Evolutionary conservation across 23 red algal genomes (phyloP).

Genomic region (Gracilaria vermiculophylla): DNA sequence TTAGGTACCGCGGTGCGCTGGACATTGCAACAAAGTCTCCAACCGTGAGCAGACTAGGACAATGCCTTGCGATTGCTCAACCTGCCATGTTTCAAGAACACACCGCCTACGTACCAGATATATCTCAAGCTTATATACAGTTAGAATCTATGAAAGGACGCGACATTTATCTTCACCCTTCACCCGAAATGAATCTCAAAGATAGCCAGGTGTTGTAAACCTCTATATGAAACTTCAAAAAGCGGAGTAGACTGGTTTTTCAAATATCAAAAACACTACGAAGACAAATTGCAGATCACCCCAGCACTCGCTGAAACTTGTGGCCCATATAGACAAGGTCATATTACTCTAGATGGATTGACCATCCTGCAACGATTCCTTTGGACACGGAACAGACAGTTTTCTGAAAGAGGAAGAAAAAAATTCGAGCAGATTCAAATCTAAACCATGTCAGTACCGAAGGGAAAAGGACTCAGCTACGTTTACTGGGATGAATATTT

Average conservation of each 20-base stretch:
- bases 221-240: background rate
- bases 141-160: background rate
- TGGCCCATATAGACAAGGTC: background rate
- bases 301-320: background rate
- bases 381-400: background rate
- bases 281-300: background rate
- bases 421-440: background rate
- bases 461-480: background rate
- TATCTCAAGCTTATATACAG: slow-evolving; percentile 37
- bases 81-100: background rate
- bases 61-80: background rate
- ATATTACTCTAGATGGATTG: background rate
- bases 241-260: background rate
- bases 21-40: background rate
- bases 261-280: background rate
- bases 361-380: too few species aligned
- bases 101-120: background rate
- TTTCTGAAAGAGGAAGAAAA: slow-evolving; percentile 20
- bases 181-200: background rate
- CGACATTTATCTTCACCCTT: background rate
- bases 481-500: background rate
- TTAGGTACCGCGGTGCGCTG: background rate
- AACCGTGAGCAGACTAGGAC: background rate
- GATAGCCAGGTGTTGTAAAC: background rate
- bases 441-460: background rate